These are phyloP conservation scores for Mortierella claussenii DNA, from an alignment of 192 early-diverging fungal species.

Conservation along the genomic window DNA sequence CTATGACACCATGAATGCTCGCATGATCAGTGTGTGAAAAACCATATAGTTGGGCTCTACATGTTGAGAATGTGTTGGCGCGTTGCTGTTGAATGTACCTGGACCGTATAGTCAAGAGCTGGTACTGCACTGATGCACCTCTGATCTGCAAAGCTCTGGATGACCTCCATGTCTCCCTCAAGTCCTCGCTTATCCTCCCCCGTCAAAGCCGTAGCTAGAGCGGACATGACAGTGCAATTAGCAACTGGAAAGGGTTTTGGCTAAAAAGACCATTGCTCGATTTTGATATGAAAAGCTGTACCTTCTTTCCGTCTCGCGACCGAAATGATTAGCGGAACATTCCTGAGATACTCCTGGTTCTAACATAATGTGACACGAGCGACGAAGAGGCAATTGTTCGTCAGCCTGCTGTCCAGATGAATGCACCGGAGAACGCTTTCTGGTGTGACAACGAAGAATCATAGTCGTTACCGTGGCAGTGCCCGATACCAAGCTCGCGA, in stretches of 20 bases:
- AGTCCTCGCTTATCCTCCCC: conserved; percentile 34
- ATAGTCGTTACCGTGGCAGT: conserved; percentile 17
- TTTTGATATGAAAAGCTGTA: not conserved
- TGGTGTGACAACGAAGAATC: no score
- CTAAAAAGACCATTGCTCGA: no score
- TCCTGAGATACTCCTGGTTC: conserved; percentile 24
- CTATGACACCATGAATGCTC: not conserved
- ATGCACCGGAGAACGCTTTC: no score
- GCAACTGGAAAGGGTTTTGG: no score
- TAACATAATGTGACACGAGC: not conserved
- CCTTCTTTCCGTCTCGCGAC: conserved; percentile 29
- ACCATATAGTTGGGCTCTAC: not conserved
- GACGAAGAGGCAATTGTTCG: not conserved
- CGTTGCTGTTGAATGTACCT: conserved; percentile 20
- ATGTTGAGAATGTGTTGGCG: conserved; percentile 12
- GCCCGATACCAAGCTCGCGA: not conserved
- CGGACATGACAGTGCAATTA: no score
- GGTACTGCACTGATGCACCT: conserved; percentile 7
- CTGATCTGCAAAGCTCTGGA: conserved; percentile 29
- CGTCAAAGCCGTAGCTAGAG: conserved; percentile 13
- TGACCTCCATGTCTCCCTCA: conserved; percentile 8
- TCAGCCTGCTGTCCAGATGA: no score
- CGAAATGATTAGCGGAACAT: conserved; percentile 17
- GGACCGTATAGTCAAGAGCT: conserved; percentile 9
- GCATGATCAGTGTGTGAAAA: not conserved